A percentile compares a stretch with the other conserved stretches of the same genome.
Conservation (phyloP, 2,329 filamentous ascomycete genomes). For the Apiospora aurea region DNA sequence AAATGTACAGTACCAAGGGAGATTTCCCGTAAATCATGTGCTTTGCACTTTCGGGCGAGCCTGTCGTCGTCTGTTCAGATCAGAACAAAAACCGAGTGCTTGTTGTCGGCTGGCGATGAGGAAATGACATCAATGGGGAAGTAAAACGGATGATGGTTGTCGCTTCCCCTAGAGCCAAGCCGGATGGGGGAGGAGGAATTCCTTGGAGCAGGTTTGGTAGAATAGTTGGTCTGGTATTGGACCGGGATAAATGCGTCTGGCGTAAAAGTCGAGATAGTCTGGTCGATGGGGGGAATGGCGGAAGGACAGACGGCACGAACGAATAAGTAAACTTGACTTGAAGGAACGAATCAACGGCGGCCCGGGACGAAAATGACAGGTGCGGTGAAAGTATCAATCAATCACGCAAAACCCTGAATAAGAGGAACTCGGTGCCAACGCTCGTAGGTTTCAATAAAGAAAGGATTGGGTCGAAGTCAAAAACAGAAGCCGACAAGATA, state of each 20-base stretch:
- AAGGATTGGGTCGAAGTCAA: conserved; percentile 22
- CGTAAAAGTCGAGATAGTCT: conserved; percentile 21
- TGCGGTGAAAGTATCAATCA: conserved; percentile 7
- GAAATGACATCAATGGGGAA: conserved; percentile 17
- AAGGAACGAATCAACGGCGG: conserved; percentile 5
- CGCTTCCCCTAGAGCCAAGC: neutral
- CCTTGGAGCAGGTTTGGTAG: neutral
- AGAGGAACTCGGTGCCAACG: conserved; percentile 1
- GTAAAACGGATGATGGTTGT: neutral
- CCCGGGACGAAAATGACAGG: conserved; percentile 1
- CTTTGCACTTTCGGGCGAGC: conserved; percentile 10
- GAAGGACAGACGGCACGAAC: neutral
- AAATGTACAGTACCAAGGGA: neutral
- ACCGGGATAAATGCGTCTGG: conserved; percentile 10
- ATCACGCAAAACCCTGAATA: conserved; percentile 12
- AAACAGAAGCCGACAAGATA: conserved; percentile 14
- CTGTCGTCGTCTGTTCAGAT: neutral
- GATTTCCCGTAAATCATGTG: neutral
- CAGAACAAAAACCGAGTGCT: neutral
- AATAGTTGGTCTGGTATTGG: conserved; percentile 20
- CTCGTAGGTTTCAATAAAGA: conserved; percentile 22
- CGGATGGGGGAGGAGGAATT: neutral
- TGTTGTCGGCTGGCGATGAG: neutral
- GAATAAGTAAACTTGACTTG: conserved; percentile 9
- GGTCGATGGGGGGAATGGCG: neutral